Conservation (phyloP, 2,329 filamentous ascomycete species). For the Curvularia spicifera region DNA sequence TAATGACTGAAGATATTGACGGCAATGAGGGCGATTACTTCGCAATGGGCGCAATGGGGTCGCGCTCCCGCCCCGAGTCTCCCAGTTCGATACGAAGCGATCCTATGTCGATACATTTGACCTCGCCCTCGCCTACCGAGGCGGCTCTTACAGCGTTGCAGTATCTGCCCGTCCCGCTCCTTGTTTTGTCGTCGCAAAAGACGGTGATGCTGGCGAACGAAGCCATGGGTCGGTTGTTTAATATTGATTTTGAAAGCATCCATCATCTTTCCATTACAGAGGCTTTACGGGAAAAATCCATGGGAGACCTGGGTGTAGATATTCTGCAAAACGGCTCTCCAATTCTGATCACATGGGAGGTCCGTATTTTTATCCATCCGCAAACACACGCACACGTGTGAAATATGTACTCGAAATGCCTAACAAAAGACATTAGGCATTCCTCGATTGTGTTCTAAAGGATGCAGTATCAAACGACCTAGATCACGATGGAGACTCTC, state of each 20-base stretch:
- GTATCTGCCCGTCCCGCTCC: slow-evolving; percentile 73
- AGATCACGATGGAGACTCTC: slow-evolving; percentile 19
- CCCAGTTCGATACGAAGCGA: slow-evolving; percentile 44
- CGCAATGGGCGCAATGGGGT: slow-evolving; percentile 28
- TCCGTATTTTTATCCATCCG: slow-evolving; percentile 22
- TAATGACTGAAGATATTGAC: slow-evolving; percentile 29
- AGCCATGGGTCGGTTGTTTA: slow-evolving; percentile 73
- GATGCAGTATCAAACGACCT: slow-evolving; percentile 37
- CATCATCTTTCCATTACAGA: slow-evolving; percentile 61
- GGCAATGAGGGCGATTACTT: slow-evolving; percentile 40
- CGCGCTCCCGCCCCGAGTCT: slow-evolving; percentile 30
- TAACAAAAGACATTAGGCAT: slow-evolving; percentile 42
- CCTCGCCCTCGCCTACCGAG: slow-evolving; percentile 38
- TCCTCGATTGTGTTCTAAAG: slow-evolving; percentile 53
- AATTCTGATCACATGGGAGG: slow-evolving; percentile 60
- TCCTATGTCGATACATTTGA: slow-evolving; percentile 39
- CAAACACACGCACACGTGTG: background rate
- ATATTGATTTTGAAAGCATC: slow-evolving; percentile 57
- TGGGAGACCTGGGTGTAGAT: slow-evolving; percentile 75
- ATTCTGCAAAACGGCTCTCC: slow-evolving; percentile 70
- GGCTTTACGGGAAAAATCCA: slow-evolving; percentile 66
- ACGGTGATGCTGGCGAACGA: slow-evolving; percentile 77
- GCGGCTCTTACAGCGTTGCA: slow-evolving; percentile 64
- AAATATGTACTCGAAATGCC: background rate
- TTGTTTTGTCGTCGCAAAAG: slow-evolving; percentile 72